Evolutionary conservation across 2,329 filamentous ascomycete genomes (phyloP), one percentile per base, ranked within the genome.

Genomic region (Fusarium chaquense): DNA sequence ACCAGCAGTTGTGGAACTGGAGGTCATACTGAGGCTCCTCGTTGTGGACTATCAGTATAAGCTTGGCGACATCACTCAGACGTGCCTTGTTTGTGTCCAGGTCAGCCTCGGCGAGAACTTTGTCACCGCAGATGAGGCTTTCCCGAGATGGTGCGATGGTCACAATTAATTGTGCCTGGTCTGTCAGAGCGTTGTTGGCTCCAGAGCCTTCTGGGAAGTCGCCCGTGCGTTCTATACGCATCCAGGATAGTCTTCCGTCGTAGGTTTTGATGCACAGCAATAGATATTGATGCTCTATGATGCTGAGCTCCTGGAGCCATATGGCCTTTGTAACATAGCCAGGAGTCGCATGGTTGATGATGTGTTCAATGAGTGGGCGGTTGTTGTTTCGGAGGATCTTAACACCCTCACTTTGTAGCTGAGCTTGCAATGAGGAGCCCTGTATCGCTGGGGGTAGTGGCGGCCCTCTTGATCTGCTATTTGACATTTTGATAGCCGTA

Each of bases 1-100:
- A 54, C 51, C 51, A 54, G 5, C 51, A 54, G 20, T 54, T 54
- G 12, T 54, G 38, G 28, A 38, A 54, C 16, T 54, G 51, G 12
- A 54, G 7, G 3, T 54, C 28, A 3, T 54, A 54, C 28, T 54
- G 51, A 26, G 51, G 51, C 16, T 54, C 51, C 38, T 54, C 51
- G 8, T 44, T 54, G 38, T 54, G 51, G 2, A 54, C 51, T 1
- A 20, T 54, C 16, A 54, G 11, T 2, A 54, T 35, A 1, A 54
- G 51, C 22, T 20, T 54, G 2, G 51, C 51, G 2, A 54, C 20
- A 12, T 54, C 51, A 3, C 51, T 54, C 11, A 54, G 38, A 5
- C 38, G 38, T 35, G 51, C 51, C 5, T 43, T 33, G 20, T 54
- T 54, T 0, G 11, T 2, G 16, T 54, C 51, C 20, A 54, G 11